These are phyloP conservation scores for Stropharia rugosoannulata DNA, from an alignment of 768 basidiomycete genomes.

Conservation along the genomic window DNA sequence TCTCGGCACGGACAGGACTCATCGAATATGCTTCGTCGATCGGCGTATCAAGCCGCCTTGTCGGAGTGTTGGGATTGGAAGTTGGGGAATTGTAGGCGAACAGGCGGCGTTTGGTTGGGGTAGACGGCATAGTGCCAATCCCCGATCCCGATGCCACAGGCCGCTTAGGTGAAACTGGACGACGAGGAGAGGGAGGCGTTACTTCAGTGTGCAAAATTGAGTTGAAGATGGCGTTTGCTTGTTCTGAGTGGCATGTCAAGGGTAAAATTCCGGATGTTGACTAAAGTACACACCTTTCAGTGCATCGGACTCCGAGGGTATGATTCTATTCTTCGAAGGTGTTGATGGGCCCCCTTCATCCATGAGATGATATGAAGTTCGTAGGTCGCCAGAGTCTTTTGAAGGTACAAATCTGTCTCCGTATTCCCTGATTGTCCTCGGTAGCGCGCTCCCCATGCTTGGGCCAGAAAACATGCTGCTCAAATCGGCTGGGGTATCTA, in stretches of 20 bases:
- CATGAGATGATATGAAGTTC: conserved; percentile 67
- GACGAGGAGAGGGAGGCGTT: conserved; percentile 64
- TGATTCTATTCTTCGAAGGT: conserved; percentile 60
- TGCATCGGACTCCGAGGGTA: conserved; percentile 73
- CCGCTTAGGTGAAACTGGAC: conserved; percentile 62
- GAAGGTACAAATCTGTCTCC: conserved; percentile 71
- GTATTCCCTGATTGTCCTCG: conserved; percentile 41
- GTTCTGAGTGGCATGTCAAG: conserved; percentile 45
- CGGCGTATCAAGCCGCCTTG: conserved; percentile 72
- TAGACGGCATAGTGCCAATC: conserved; percentile 38
- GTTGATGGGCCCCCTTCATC: conserved; percentile 56
- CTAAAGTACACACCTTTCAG: conserved; percentile 52
- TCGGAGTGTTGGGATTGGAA: conserved; percentile 60
- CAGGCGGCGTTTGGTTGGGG: conserved; percentile 58
- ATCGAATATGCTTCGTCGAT: conserved; percentile 88
- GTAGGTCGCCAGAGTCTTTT: conserved; percentile 60
- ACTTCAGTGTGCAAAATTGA: conserved; percentile 78
- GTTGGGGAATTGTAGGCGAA: conserved; percentile 70
- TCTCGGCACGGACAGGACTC: conserved; percentile 84
- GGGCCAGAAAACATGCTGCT: not conserved
- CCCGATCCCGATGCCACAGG: conserved; percentile 39
- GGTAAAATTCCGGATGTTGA: not conserved
- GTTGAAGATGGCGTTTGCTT: conserved; percentile 82
- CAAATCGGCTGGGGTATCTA: conserved; percentile 21
- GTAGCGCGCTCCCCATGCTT: conserved; percentile 11